Evolutionary conservation across 176 grass and related monocot genomes (phyloP).

Genomic region (Luzula sylvatica): DNA sequence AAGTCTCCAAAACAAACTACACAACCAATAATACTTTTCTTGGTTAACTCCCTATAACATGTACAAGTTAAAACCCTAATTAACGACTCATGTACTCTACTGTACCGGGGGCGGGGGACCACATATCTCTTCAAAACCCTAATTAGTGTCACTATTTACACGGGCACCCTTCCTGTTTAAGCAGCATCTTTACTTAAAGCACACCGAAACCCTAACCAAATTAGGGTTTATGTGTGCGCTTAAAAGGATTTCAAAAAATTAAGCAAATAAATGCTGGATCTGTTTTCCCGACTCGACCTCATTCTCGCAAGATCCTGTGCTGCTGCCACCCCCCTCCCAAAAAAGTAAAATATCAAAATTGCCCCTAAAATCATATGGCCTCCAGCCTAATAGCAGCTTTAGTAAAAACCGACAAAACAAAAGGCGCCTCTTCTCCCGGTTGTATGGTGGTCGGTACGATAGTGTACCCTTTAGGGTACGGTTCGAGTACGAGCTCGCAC

Average conservation of each 20-base stretch:
- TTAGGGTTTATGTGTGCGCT: not conserved
- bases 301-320: not conserved
- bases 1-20: not conserved
- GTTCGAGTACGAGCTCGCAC: slow-evolving; percentile 91
- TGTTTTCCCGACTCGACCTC: not conserved
- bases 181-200: slow-evolving; percentile 7
- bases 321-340: not conserved
- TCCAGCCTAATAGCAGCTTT: slow-evolving; percentile 91
- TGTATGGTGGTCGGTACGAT: slow-evolving; percentile 97
- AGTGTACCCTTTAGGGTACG: slow-evolving; percentile 97
- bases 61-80: slow-evolving; percentile 20
- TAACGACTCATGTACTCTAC: slow-evolving; percentile 6
- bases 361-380: slow-evolving; percentile 46
- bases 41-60: slow-evolving; percentile 19
- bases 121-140: slow-evolving; percentile 18
- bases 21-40: not conserved
- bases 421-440: slow-evolving; percentile 97
- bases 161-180: slow-evolving; percentile 11
- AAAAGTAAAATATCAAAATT: slow-evolving; percentile 5
- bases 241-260: slow-evolving; percentile 10
- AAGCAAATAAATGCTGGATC: not conserved
- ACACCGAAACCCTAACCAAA: not conserved
- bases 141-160: slow-evolving; percentile 16
- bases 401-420: slow-evolving; percentile 98
- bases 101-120: no score